Evolutionary conservation across 2,329 filamentous ascomycete species (phyloP).

Genomic region (Ophiocordyceps unilateralis): DNA sequence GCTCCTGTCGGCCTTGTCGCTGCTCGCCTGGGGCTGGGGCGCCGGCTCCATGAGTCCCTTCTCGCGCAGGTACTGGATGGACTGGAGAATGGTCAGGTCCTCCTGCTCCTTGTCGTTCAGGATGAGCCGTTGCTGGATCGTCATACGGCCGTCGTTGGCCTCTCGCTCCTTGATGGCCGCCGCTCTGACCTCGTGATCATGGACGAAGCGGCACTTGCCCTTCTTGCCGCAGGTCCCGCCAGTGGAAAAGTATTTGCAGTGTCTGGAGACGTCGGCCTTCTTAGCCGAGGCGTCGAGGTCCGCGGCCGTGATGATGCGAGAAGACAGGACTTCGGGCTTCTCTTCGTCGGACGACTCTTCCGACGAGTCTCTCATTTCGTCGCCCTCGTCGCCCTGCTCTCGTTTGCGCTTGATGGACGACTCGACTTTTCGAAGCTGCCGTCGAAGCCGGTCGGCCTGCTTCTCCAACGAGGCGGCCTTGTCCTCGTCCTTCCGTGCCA

Average conservation of each 20-base stretch:
- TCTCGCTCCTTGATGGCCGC: conserved; percentile 46
- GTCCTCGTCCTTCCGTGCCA: conserved; percentile 31
- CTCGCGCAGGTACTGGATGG: conserved; percentile 46
- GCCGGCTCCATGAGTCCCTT: conserved; percentile 31
- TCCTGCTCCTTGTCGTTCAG: conserved; percentile 54
- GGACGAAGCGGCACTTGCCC: conserved; percentile 59
- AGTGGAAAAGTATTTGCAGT: conserved; percentile 56
- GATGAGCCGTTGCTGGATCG: conserved; percentile 46
- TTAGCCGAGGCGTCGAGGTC: conserved; percentile 28
- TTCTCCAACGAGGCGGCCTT: conserved; percentile 44
- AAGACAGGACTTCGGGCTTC: conserved; percentile 39
- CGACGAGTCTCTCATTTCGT: conserved; percentile 41
- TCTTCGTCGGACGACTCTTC: conserved; percentile 38
- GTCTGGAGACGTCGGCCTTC: conserved; percentile 43
- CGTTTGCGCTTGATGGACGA: conserved; percentile 52
- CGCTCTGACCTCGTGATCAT: conserved; percentile 45
- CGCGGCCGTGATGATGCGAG: conserved; percentile 19
- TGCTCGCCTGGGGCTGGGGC: conserved; percentile 4
- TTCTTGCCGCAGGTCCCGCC: conserved; percentile 54
- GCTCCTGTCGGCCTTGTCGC: conserved; percentile 3
- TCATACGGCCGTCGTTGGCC: conserved; percentile 47
- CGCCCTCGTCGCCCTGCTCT: conserved; percentile 48
- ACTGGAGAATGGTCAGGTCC: conserved; percentile 47
- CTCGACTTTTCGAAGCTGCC: conserved; percentile 53
- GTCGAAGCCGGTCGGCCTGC: conserved; percentile 44